Evolutionary conservation across 768 basidiomycete genomes (phyloP), one percentile per base, ranked within the genome.

Genomic region (Leccinum boreale): DNA sequence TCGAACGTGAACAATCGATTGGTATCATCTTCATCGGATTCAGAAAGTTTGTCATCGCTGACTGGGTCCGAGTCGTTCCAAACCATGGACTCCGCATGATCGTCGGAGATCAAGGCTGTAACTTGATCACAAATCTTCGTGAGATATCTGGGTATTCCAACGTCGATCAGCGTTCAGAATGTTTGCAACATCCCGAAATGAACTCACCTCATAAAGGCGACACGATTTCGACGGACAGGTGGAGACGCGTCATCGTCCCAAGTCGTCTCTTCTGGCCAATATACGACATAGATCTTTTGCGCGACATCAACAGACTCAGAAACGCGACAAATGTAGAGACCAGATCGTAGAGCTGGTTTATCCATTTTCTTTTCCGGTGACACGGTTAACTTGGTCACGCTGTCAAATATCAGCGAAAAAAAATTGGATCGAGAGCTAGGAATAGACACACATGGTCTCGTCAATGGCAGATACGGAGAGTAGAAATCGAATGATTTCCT

Each of bases 201-300:
- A 23, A 33, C 64, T 58, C 62, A 81, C 84, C 85, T 71, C 81
- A 86, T 84, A 66, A 86, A 86, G 0, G 84, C 82, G 3, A 80
- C 73, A 8, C 85, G 74, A 64, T 85, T 86, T 2, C 79, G 74
- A 17, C 73, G 65, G 8, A 83, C 77, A 5, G 82, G 72, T 0
- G 79, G 74, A 15, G 74, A 59, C 1, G 83, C 78, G 33, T 74
- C 67, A 58, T 85, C 83, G 36, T 79, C 65, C 85, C 85, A 86
- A 0, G 84, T 85, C 0, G 70, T 73, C 14, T 82, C 77, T 60
- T 87, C 82, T 0, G 85, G 85, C 85, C 85, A 86, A 58, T 82
- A 87, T 3, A 85, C 64, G 7, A 82, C 76, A 57, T 79, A 83
- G 5, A 79, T 56, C n/a, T 65, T 62, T 29, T 73, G 64, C 0